phyloP scores from a whole-genome alignment of 163 green algal genomes.

The Botryococcus braunii region DNA sequence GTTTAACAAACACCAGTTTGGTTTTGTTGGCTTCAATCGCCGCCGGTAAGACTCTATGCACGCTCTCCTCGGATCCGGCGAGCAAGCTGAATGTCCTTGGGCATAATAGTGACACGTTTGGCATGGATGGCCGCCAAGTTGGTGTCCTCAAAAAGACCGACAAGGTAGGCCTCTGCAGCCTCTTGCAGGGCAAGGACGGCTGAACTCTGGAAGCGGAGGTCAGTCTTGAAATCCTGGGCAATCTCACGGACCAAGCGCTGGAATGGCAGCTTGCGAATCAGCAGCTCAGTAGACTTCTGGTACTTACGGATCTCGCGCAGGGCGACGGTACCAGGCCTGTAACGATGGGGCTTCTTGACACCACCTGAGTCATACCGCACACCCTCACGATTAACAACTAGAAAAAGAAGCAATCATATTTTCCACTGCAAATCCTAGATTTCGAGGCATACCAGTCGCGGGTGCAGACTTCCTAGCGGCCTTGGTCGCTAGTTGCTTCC shows the following conservation, averaged over 20 bases:
- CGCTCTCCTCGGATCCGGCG: constrained; percentile 84
- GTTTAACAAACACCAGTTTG: constrained; percentile 6
- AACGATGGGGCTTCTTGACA: constrained; percentile 22
- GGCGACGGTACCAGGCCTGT: constrained; percentile 56
- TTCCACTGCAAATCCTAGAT: no score
- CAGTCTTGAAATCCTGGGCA: constrained; percentile 89
- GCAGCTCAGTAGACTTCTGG: constrained; percentile 82
- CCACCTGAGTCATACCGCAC: no score
- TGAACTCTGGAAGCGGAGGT: constrained; percentile 53
- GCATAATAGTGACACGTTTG: constrained; percentile 98
- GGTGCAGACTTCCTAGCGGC: constrained; percentile 54
- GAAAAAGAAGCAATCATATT: no score
- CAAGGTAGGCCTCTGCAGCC: constrained; percentile 77
- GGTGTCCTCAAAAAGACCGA: constrained; percentile 83
- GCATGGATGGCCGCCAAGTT: constrained; percentile 93
- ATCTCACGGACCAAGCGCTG: constrained; percentile 84
- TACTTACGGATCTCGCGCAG: constrained; percentile 79
- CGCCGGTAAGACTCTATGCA: neutral
- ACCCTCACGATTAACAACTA: no score
- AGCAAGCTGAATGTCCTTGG: constrained; percentile 96
- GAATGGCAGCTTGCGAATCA: constrained; percentile 89
- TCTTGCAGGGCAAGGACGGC: constrained; percentile 36
- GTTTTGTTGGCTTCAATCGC: no score
- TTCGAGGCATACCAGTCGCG: no score
- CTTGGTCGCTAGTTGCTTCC: constrained; percentile 61